Conservation (phyloP, 495 filamentous ascomycete species). For the Aspergillus funiculosus region DNA sequence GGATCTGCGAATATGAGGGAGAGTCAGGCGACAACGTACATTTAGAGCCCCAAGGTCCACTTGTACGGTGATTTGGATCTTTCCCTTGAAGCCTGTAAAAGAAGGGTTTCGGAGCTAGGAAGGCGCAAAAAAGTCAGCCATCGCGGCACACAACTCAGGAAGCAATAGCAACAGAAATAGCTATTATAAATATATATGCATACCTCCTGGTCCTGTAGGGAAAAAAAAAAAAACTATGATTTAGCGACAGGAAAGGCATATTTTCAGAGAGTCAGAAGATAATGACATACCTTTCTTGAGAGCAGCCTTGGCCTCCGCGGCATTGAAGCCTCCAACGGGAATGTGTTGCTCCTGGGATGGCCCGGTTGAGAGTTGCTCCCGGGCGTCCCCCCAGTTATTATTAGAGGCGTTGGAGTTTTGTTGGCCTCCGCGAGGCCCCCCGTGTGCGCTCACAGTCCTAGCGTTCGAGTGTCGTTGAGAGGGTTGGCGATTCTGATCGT, state of each 20-base stretch:
- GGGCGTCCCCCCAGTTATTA: slow-evolving; percentile 26
- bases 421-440: slow-evolving; percentile 27
- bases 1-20: background rate
- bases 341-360: slow-evolving; percentile 38
- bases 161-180: too few species aligned
- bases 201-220: slow-evolving; percentile 31
- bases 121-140: slow-evolving; percentile 1
- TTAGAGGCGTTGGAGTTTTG: slow-evolving; percentile 14
- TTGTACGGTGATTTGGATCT: slow-evolving; percentile 34
- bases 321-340: slow-evolving; percentile 45
- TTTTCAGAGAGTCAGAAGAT: background rate
- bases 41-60: slow-evolving; percentile 47
- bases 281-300: slow-evolving; percentile 35
- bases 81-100: slow-evolving; percentile 40
- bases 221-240: too few species aligned
- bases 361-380: slow-evolving; percentile 17
- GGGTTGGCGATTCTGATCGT: slow-evolving; percentile 36
- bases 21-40: slow-evolving; percentile 26
- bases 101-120: slow-evolving; percentile 30
- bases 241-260: background rate
- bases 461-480: slow-evolving; percentile 33
- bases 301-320: slow-evolving; percentile 37
- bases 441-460: slow-evolving; percentile 32
- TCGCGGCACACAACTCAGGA: too few species aligned
- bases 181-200: background rate